Percentiles rank a stretch among this genome's conserved stretches.
These are phyloP conservation scores for Diplosphaera chodatii DNA, from an alignment of 139 green algal genomes.

Conservation along the genomic window DNA sequence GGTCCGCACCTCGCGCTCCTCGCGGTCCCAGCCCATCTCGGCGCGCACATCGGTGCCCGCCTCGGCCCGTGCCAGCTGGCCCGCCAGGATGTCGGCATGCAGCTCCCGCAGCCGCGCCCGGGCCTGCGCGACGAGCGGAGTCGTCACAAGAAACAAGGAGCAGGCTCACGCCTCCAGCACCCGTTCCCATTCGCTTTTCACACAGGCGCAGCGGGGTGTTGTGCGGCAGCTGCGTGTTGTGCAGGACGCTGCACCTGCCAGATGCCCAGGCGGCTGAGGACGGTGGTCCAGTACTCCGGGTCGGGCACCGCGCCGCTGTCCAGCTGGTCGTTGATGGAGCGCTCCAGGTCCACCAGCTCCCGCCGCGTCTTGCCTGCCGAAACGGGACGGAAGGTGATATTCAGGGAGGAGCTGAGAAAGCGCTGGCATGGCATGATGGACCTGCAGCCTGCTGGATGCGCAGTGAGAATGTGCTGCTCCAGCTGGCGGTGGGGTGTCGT, in stretches of 20 bases:
- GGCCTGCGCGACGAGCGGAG: no score
- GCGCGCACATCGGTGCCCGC: conserved; percentile 11
- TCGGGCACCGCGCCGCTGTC: conserved; percentile 33
- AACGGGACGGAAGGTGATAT: no score
- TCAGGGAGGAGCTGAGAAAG: no score
- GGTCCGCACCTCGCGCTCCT: background rate
- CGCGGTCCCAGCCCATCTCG: conserved; percentile 26
- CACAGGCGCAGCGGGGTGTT: no score
- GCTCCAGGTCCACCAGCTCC: conserved; percentile 36
- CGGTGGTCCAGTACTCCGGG: conserved; percentile 75
- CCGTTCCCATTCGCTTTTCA: no score
- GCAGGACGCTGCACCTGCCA: conserved; percentile 28
- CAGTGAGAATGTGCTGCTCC: no score
- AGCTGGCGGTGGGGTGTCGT: no score
- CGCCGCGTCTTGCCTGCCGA: conserved; percentile 57
- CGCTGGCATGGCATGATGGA: no score
- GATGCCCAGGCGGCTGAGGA: conserved; percentile 52
- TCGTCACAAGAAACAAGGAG: no score
- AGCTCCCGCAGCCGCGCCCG: conserved; percentile 55
- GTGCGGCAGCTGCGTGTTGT: no score
- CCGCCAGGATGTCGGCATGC: conserved; percentile 31
- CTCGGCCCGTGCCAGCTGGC: conserved; percentile 10
- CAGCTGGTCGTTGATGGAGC: conserved; percentile 38
- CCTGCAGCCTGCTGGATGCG: no score
- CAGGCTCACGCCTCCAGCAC: no score